Conservation (phyloP, 352 stramenopile species). For the Phytophthora gonapodyides region DNA sequence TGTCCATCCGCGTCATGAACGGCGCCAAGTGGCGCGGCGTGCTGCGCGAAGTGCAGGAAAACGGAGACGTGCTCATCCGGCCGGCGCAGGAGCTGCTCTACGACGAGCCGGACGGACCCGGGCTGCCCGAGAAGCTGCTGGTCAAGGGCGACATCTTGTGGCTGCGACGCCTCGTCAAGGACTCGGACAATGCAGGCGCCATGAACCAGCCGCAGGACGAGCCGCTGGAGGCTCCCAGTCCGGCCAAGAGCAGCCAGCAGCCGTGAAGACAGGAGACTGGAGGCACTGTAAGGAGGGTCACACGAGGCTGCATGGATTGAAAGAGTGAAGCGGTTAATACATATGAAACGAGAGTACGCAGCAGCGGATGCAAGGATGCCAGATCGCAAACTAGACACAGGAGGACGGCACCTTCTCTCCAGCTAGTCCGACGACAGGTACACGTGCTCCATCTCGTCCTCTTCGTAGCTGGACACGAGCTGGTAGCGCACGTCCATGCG, state of each 20-base stretch:
- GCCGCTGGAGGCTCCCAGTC: conserved; percentile 3
- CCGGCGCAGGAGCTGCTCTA: conserved; percentile 36
- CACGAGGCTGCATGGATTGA: not conserved
- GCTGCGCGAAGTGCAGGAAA: conserved; percentile 21
- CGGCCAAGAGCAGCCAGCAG: conserved; percentile 15
- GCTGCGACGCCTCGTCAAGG: conserved; percentile 25
- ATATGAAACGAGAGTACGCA: conserved; percentile 21
- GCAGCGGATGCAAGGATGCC: conserved; percentile 15
- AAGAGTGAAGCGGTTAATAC: conserved; percentile 22
- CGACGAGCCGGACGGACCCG: conserved; percentile 25
- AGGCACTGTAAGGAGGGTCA: not conserved
- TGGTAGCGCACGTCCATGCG: conserved; percentile 70
- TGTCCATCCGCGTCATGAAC: conserved; percentile 32
- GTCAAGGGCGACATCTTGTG: conserved; percentile 34
- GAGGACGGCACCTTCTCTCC: not conserved
- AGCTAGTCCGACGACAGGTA: conserved; percentile 72
- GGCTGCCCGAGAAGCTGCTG: conserved; percentile 28
- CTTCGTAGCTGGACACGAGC: conserved; percentile 77
- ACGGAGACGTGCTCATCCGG: conserved; percentile 28
- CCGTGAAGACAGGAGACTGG: conserved; percentile 14
- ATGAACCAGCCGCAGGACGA: conserved; percentile 16
- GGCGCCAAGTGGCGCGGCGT: conserved; percentile 32
- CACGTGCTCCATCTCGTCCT: conserved; percentile 80
- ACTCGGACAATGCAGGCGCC: conserved; percentile 4
- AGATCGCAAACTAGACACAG: conserved; percentile 9